Evolutionary conservation across 805 yeast genomes (phyloP), one percentile per base, ranked within the genome.

Genomic region (Barnettozyma salicaria): DNA sequence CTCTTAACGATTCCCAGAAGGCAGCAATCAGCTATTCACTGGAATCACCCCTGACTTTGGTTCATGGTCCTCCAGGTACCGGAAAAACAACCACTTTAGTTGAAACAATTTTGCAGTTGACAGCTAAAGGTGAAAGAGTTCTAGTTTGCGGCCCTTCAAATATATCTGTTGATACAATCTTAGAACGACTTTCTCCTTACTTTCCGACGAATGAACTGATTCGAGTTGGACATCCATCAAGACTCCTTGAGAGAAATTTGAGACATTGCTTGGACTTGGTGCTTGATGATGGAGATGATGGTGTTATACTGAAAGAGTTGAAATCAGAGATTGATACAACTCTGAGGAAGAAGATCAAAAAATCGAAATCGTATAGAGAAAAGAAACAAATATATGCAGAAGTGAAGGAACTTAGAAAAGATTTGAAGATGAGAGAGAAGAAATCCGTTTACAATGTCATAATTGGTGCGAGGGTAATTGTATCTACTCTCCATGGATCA

Each of bases 91-190:
- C 80, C 44, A 89, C 97, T 0, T 50, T 90, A 6, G 77, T 89
- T 8, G 97, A 90, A 51, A 62, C 85, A 7, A 78, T 88, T 25
- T 73, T 81, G 35, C 96, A 89, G 53, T 63, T 87, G 34, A 67
- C 78, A 1, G 67, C 76, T 1, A 64, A 63, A 21, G 73, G 74
- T 7, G 67, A 73, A 43, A 58, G 88, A 30, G 78, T 90, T 0
- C 63, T 90, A 20, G 89, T 90, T 0, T 89, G 97, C 62, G 97
- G 96, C 0, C 95, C 97, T 0, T 88, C 97, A 0, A 90, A 90
- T 55, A 79, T 88, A 12, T 77, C 96, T 1, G 95, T 89, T 1
- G 97, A 90, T 56, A 90, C 95, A 0, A 82, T 90, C 12, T 59
- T 89, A 32, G 97, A 90, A 57, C 65, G 97, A 41, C 58, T 90